phyloP scores from a whole-genome alignment of 352 stramenopile species.

The Globisporangium viniferum region DNA sequence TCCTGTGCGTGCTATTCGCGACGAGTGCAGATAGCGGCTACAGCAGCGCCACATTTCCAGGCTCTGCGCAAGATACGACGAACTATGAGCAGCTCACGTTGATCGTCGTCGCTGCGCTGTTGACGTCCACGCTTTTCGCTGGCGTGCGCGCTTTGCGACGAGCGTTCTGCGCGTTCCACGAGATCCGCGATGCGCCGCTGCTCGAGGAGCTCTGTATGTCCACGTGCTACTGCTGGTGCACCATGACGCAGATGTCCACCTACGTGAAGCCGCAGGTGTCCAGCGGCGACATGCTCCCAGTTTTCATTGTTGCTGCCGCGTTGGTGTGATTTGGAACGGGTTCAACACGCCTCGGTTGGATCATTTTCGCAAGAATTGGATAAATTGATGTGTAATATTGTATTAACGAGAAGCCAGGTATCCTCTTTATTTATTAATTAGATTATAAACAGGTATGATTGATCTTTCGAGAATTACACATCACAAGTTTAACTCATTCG shows the following conservation, averaged over 20 bases:
- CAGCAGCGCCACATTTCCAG: neutral
- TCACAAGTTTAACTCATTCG: neutral
- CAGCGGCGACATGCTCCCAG: neutral
- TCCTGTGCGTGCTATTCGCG: neutral
- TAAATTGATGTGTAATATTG: neutral
- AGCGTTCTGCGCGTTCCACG: neutral
- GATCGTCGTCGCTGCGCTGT: neutral
- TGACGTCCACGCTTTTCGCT: neutral
- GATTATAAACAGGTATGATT: neutral
- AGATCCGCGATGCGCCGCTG: neutral
- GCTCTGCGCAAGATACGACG: neutral
- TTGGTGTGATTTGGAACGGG: slow-evolving; percentile 2
- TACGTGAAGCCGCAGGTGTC: neutral
- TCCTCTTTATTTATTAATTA: neutral
- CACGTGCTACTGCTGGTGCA: neutral
- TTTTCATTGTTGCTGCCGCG: neutral
- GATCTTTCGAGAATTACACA: neutral
- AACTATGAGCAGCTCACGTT: neutral
- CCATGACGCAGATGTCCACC: neutral
- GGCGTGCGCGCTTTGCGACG: neutral
- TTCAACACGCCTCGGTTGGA: neutral
- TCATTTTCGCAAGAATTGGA: neutral
- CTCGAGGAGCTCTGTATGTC: neutral
- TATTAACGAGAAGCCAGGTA: neutral
- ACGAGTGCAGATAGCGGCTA: neutral